A percentile compares a stretch with the other conserved stretches of the same genome.
Conservation (phyloP, 352 stramenopile genomes). For the Phytopythium ostracodes region DNA sequence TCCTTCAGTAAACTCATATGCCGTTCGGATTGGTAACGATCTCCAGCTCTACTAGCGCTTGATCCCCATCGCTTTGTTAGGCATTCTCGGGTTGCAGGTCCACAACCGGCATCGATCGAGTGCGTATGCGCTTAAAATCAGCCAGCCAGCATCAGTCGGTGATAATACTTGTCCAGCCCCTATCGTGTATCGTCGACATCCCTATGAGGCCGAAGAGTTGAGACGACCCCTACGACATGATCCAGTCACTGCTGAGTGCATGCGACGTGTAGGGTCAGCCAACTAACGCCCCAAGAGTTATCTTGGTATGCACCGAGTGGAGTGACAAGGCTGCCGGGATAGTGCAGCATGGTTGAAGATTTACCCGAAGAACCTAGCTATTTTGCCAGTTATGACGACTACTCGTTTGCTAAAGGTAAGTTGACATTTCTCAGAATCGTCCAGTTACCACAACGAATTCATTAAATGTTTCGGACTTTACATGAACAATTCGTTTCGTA, state of each 20-base stretch:
- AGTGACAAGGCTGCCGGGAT: conserved; percentile 15
- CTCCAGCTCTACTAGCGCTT: conserved; percentile 19
- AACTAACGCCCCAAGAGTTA: conserved; percentile 22
- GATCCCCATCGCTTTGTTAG: conserved; percentile 14
- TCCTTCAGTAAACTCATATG: too few species aligned
- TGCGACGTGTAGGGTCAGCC: conserved; percentile 18
- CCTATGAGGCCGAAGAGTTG: conserved; percentile 7
- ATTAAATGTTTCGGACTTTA: conserved; percentile 17
- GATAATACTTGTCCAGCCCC: conserved; percentile 4
- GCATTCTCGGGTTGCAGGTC: not conserved
- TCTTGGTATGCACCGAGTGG: conserved; percentile 10
- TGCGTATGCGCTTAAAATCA: not conserved
- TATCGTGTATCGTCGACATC: conserved; percentile 31
- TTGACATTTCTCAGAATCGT: conserved; percentile 16
- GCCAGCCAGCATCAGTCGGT: not conserved
- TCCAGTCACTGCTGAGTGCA: conserved; percentile 8
- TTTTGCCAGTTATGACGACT: conserved; percentile 8
- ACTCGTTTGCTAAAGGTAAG: conserved; percentile 3
- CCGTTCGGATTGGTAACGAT: not conserved
- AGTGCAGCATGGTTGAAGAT: conserved; percentile 2
- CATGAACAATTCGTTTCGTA: not conserved
- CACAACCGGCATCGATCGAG: not conserved
- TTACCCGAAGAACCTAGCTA: conserved; percentile 13
- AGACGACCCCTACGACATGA: conserved; percentile 8
- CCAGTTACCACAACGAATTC: conserved; percentile 21